Base-by-base conservation (phyloP, 164 flowering plant species). In the Aristolochia californica region DNA sequence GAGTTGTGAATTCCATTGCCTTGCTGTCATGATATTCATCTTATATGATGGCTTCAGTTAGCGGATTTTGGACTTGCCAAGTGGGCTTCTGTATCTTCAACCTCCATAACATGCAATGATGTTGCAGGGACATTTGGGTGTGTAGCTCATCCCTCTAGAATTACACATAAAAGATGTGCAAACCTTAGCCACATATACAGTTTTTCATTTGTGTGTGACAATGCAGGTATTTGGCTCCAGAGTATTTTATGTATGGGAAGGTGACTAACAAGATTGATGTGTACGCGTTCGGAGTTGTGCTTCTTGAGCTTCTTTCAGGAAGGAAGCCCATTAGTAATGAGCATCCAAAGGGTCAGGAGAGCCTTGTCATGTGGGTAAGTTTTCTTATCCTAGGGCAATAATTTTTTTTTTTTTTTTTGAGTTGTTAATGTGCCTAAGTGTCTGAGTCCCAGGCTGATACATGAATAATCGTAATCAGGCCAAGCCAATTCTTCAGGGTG, bases 111-210 rank as follows among this genome's bases (percentile, higher is more conserved):
- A 17, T 90, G 88, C 78, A 70, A 78, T 2, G 97, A 94, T 75
- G 93, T 94, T 62, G 84, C 93, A 14, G 97, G 99, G 61, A 94
- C 99, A 4, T 94, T 94, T 49, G 99, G 97, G 97, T 90, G 30
- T 54, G 91, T 74, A 45, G 9, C 57, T 57, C 26, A n/a, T 24
- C 38, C 18, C n/a, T n/a, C n/a, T n/a, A 43, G 30, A 20, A 5
- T 5, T 24, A 22, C 15, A 22, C 21, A 2, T 51, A 13, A 51
- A 21, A 21, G 23, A 51, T 57, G 17, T 48, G 17, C 44, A 11
- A 30, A 59, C 34, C 17, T 12, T n/a, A 18, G 13, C 25, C 14
- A 56, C 7, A 16, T 5, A 47, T 13, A 18, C 18, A 21, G 48
- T 21, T 71, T 51, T 57, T 55, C 34, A 63, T n/a, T 15, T 9